Base-by-base conservation (phyloP, 495 filamentous ascomycete genomes). In the Wilcoxina mikolae region DNA sequence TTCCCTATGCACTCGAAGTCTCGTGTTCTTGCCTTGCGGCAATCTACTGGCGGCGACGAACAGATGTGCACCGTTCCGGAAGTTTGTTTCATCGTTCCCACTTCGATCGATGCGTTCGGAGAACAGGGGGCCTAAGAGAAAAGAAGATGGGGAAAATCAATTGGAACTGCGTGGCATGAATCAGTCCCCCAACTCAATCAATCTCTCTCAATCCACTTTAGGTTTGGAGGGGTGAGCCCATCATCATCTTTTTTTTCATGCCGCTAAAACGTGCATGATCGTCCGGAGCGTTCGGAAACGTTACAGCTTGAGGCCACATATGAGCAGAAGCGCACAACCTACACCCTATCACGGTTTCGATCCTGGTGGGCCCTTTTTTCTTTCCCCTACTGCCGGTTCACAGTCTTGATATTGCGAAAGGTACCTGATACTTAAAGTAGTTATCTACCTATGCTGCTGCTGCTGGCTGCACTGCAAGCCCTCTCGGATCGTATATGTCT, bases 211-310 rank as follows among this genome's bases (percentile, higher is more conserved):
- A 18, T 3, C 11, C 43, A 17, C 23, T 46, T 12, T 24, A 24
- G 3, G 15, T 11, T 17, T 46, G n/a, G 43, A 46, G n/a, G n/a
- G 43, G 11, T 46, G 2, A 18, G 11, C 2, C 3, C 43, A 11
- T 18, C 23, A 17, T 46, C n/a, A 18, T 3, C 10, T 46, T 46
- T 20, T 20, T 24, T 46, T 3, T 24, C 11, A 24, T 17, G 1
- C 7, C n/a, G 1, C 23, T 3, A 12, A 11, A 18, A 46, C 43
- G n/a, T 46, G n/a, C 23, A 46, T 29, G 46, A 49, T 49, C 46
- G 12, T 29, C 46, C 46, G 46, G 22, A 49, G 46, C 12, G 9
- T 29, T 49, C 46, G 46, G 46, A 49, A 49, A 18, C 46, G 46
- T 49, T 49, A 2, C 46, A 15, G 46, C 24, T 3, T 49, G 43